Evolutionary conservation across 1,284 basidiomycete species (phyloP).

Genomic region (Gymnopus androsaceus): DNA sequence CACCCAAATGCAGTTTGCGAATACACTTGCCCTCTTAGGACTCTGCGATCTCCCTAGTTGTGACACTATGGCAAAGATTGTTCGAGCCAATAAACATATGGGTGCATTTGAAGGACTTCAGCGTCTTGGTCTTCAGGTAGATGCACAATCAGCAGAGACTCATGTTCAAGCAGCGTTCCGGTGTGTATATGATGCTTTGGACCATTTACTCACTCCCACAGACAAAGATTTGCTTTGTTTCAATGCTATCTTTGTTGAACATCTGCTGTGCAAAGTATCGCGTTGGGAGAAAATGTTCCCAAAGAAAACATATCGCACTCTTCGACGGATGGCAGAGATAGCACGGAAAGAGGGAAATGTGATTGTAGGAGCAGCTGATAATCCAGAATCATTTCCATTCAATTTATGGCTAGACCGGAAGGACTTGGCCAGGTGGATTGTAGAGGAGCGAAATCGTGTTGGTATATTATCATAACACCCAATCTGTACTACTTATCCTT

Average conservation of each 20-base stretch:
- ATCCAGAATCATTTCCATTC: no score
- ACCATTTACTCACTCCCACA: neutral
- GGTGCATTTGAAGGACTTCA: constrained; percentile 2
- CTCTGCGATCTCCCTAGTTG: constrained; percentile 1
- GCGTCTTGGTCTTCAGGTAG: neutral
- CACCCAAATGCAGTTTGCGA: constrained; percentile 17
- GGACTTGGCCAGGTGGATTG: no score
- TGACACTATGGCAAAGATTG: neutral
- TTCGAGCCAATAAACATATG: neutral
- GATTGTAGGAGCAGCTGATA: no score
- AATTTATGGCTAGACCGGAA: no score
- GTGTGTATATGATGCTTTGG: neutral
- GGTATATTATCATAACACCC: no score
- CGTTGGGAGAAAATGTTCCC: constrained; percentile 12
- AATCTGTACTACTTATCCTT: no score
- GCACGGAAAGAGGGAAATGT: no score
- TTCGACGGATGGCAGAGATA: no score
- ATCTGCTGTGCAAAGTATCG: constrained; percentile 18
- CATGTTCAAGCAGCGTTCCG: neutral
- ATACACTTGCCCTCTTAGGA: constrained; percentile 7
- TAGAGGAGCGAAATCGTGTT: neutral
- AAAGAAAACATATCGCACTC: neutral
- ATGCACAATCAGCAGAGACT: neutral
- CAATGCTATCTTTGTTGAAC: constrained; percentile 16
- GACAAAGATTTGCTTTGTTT: constrained; percentile 11